phyloP scores from a whole-genome alignment of 352 stramenopile species.

The Phytopythium helicoides region DNA sequence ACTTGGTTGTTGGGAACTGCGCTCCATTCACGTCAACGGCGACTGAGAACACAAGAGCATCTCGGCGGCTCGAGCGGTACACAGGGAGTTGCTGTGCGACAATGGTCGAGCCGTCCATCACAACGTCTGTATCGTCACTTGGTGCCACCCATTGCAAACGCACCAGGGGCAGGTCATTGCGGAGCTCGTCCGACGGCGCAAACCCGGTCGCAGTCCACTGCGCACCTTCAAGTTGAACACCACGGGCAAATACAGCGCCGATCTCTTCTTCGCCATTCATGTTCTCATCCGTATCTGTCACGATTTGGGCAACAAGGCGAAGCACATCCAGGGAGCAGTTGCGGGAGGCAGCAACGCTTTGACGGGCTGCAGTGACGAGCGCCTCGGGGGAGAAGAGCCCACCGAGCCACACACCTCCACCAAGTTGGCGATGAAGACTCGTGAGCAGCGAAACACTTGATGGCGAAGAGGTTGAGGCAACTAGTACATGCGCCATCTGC shows the following conservation, averaged over 20 bases:
- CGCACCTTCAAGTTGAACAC: conserved; percentile 84
- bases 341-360: conserved; percentile 80
- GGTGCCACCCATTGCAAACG: conserved; percentile 70
- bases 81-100: conserved; percentile 63
- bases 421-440: conserved; percentile 17
- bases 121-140: conserved; percentile 12
- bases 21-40: conserved; percentile 49
- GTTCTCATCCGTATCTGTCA: conserved; percentile 17
- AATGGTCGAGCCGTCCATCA: conserved; percentile 2
- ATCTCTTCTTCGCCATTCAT: conserved; percentile 13
- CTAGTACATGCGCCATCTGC: conserved; percentile 37
- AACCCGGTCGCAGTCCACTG: conserved; percentile 69
- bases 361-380: conserved; percentile 90
- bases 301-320: conserved; percentile 72
- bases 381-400: conserved; percentile 92
- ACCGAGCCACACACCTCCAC: conserved; percentile 85
- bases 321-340: conserved; percentile 89
- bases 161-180: conserved; percentile 59
- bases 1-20: conserved; percentile 58
- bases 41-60: conserved; percentile 83
- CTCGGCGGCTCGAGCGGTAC: conserved; percentile 78
- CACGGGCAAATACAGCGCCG: conserved; percentile 59
- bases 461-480: conserved; percentile 7
- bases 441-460: conserved; percentile 1
- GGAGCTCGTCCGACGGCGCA: conserved; percentile 70